Conservation (phyloP, 345 rosid genomes). For the Populus davidiana region DNA sequence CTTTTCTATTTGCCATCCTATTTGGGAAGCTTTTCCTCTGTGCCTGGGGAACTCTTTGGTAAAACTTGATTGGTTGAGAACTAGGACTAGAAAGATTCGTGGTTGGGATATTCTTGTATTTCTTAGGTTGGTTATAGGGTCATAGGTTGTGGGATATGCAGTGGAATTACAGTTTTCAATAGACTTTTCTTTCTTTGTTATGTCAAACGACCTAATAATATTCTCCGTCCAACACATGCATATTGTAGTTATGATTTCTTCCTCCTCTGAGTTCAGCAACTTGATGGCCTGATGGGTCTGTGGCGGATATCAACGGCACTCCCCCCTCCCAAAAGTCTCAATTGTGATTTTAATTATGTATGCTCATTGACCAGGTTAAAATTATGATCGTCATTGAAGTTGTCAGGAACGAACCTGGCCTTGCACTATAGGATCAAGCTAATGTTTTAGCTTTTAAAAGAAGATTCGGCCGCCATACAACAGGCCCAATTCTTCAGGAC, state of each 20-base stretch:
- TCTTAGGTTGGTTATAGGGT: not conserved
- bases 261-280: not conserved
- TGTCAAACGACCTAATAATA: not conserved
- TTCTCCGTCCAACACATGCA: not conserved
- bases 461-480: not conserved
- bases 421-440: not conserved
- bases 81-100: not conserved
- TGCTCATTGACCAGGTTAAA: not conserved
- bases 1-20: not conserved
- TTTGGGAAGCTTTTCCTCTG: not conserved
- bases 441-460: not conserved
- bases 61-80: not conserved
- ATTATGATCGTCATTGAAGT: not conserved
- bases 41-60: not conserved
- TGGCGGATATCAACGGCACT: not conserved
- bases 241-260: not conserved
- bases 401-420: not conserved
- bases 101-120: not conserved
- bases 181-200: not conserved
- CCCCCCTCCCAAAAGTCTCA: not conserved
- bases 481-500: too few relatives aligned
- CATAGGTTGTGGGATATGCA: not conserved
- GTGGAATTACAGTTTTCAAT: not conserved
- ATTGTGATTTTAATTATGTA: not conserved
- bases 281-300: not conserved